phyloP scores from a whole-genome alignment of 352 stramenopile species.

The Blastocystis sp. region DNA sequence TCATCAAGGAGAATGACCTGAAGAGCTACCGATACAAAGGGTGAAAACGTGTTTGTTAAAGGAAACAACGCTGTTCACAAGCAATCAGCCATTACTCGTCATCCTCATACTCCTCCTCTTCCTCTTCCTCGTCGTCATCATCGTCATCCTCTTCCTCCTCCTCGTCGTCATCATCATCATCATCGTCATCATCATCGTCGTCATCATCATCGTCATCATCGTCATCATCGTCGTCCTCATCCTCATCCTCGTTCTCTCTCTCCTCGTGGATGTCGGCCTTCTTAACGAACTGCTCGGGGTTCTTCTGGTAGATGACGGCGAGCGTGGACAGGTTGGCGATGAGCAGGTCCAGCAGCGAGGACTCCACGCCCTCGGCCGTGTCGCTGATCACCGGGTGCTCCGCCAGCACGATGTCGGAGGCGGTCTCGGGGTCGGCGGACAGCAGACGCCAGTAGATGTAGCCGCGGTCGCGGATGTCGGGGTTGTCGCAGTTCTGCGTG shows the following conservation, averaged over 20 bases:
- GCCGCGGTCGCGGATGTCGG: constrained; percentile 92
- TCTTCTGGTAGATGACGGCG: constrained; percentile 96
- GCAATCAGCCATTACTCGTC: constrained; percentile 35
- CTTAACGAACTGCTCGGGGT: constrained; percentile 83
- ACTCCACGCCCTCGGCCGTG: constrained; percentile 91
- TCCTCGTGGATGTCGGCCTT: constrained; percentile 73
- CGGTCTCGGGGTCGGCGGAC: constrained; percentile 93
- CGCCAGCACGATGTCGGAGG: constrained; percentile 92
- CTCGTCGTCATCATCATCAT: constrained; percentile 69
- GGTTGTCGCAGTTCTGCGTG: constrained; percentile 96
- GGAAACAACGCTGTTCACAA: not conserved
- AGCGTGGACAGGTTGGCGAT: constrained; percentile 95
- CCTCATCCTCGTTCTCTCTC: constrained; percentile 73
- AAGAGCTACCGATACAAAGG: not conserved
- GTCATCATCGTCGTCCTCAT: constrained; percentile 77
- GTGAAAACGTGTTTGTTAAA: not conserved
- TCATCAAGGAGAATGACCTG: not conserved
- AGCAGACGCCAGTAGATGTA: constrained; percentile 99
- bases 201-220: constrained; percentile 72
- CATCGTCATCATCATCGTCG: constrained; percentile 72
- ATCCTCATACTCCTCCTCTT: constrained; percentile 73
- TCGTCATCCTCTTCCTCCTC: constrained; percentile 63
- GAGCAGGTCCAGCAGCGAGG: constrained; percentile 88
- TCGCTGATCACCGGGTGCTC: constrained; percentile 99
- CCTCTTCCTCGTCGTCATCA: constrained; percentile 73